phyloP scores from a whole-genome alignment of 805 yeast genomes.

The Zygosaccharomyces bailii region DNA sequence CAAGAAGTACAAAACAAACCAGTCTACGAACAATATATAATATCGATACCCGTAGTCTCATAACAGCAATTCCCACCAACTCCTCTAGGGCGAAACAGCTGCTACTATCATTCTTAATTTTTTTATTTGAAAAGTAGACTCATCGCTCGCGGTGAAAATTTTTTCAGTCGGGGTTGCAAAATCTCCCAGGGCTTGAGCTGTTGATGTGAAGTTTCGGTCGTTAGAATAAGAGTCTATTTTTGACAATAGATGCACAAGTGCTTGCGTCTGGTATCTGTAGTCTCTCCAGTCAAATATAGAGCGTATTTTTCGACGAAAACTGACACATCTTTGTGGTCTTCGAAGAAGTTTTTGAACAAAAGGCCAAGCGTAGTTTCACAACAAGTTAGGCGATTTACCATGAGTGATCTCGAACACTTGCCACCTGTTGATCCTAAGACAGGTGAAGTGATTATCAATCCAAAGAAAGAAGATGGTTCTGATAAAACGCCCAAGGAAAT shows the following conservation, averaged over 20 bases:
- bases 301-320: conserved; percentile 2
- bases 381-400: conserved; percentile 20
- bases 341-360: conserved; percentile 1
- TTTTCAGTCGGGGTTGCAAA: conserved; percentile 9
- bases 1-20: background rate
- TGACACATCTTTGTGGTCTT: background rate
- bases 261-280: conserved; percentile 13
- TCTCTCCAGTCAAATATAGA: conserved; percentile 8
- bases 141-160: conserved; percentile 11
- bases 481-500: conserved; percentile 75
- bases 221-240: background rate
- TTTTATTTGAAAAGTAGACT: background rate
- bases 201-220: conserved; percentile 4
- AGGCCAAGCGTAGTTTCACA: conserved; percentile 5
- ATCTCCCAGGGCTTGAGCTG: conserved; percentile 8
- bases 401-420: conserved; percentile 33
- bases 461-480: conserved; percentile 41
- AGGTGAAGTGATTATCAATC: conserved; percentile 38
- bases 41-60: too few species aligned
- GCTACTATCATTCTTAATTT: background rate
- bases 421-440: conserved; percentile 38
- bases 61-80: too few species aligned
- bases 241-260: conserved; percentile 18
- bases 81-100: too few species aligned
- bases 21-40: background rate